phyloP scores from a whole-genome alignment of 352 stramenopile genomes.

The Pythium folliculosum region DNA sequence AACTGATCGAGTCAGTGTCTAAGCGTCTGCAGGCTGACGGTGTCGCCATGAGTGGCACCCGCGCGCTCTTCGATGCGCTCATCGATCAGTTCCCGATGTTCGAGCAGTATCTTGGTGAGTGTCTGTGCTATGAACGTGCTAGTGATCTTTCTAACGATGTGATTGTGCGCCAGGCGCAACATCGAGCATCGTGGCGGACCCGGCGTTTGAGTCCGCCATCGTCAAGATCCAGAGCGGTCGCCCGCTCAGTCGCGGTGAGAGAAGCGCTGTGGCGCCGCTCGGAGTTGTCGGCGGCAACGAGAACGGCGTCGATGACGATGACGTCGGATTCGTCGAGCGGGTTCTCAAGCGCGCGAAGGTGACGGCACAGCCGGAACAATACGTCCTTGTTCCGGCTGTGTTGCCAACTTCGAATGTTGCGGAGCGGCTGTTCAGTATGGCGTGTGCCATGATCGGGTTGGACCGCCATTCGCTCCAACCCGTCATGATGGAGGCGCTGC shows the following conservation, averaged over 20 bases:
- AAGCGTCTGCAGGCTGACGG: neutral
- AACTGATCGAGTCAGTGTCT: conserved; percentile 15
- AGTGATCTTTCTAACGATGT: neutral
- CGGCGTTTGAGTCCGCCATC: neutral
- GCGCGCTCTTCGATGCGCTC: conserved; percentile 15
- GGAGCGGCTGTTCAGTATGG: conserved; percentile 2
- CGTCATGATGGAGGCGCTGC: neutral
- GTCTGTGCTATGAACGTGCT: neutral
- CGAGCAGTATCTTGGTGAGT: neutral
- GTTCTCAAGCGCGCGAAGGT: neutral
- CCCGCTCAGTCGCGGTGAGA: neutral
- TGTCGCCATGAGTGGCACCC: conserved; percentile 1
- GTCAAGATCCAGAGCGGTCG: neutral
- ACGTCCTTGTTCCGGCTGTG: neutral
- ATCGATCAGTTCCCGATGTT: conserved; percentile 5
- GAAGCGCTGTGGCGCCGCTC: neutral
- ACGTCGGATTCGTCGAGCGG: neutral
- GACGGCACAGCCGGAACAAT: neutral
- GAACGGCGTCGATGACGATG: neutral
- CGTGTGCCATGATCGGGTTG: conserved; percentile 1
- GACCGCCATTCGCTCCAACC: neutral
- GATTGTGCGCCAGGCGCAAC: neutral
- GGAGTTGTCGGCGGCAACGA: neutral
- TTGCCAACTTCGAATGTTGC: neutral
- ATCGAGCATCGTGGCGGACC: neutral